Base-by-base conservation (phyloP, 2,329 filamentous ascomycete species). In the Purpureocillium takamizusanense region DNA sequence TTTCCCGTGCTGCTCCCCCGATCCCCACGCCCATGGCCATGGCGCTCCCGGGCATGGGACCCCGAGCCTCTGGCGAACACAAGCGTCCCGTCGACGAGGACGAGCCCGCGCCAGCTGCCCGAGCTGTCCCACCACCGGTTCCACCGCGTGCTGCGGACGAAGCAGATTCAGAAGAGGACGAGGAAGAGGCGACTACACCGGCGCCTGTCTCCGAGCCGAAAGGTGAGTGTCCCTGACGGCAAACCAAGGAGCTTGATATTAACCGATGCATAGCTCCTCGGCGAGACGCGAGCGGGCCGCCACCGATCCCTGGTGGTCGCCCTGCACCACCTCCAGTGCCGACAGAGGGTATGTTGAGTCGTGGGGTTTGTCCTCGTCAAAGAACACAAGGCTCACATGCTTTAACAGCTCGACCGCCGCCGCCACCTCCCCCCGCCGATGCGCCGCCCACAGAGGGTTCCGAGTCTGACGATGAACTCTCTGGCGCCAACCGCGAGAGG, bases 391-490 rank as follows among this genome's bases (percentile, higher is more conserved):
- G 13, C 34, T 41, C 51, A 47, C 60, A 63, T 46, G 53, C 25
- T 42, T 36, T 38, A 51, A 17, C 50, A 87, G 83, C 76, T 50
- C 83, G 81, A 35, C 77, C 81, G 33, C 66, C 70, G 2, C 76
- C 75, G 35, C 66, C 67, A 27, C 67, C 67, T 31, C 68, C 74
- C 36, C 64, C 74, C 30, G 63, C 71, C 28, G 66, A 67, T 32
- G 55, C 75, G 13, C 68, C 72, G 35, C 85, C 85, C 31, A 80
- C 80, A 41, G 74, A 83, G 43, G 88, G 87, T 23, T 94, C 87
- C 2, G 86, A 84, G 56, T 92, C 89, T 32, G 89, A 94, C 50
- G 89, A 95, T 56, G 90, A 95, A 58, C 66, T 88, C 51, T 87
- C 83, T 9, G 66, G 68, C 38, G 21, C 21, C 6, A 25, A 25